Base-by-base conservation (phyloP, 2,329 filamentous ascomycete genomes). In the Bretziella fagacearum region DNA sequence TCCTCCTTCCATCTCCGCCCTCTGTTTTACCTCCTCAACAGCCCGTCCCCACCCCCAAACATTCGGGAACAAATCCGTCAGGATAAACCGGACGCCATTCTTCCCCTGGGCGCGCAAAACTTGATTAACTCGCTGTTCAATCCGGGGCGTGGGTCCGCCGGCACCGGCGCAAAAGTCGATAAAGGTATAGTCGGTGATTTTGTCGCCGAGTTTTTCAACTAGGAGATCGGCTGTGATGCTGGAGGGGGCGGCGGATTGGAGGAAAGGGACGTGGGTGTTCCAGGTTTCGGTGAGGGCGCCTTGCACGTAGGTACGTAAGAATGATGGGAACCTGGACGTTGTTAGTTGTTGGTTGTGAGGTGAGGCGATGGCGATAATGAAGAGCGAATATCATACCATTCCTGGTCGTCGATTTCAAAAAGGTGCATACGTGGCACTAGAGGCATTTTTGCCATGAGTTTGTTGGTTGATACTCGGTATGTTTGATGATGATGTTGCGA, bases 121-220 rank as follows among this genome's bases (percentile, higher is more conserved):
- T 2, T 23, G 23, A 58, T 82, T 82, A 52, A 83, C 57, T 35
- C 69, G 62, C 8, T 62, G 64, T 59, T 81, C 78, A 44, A 83
- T 75, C 32, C 63, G 65, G 0, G 77, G 78, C 1, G 77, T 83
- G 1, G 79, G 79, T 0, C 81, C 81, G 33, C 82, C 82, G 11
- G 71, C 77, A 44, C 82, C 82, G 2, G 81, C 78, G 59, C 81
- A 84, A 60, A 85, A 83, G 62, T 87, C 82, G 52, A 86, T 70
- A 54, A 81, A 77, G 15, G 71, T 75, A 59, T 80, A 77, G 2
- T 64, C 60, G 15, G 65, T 61, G 1, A 74, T 62, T 29, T 26
- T 18, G 22, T 63, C 56, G 29, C 67, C 65, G 11, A 80, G 66
- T 35, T 70, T 62, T 18, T 60, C 61, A 32, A 68, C 63, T 39